Conservation (phyloP, 2,329 filamentous ascomycete genomes). For the Sordariomycetes sp. region DNA sequence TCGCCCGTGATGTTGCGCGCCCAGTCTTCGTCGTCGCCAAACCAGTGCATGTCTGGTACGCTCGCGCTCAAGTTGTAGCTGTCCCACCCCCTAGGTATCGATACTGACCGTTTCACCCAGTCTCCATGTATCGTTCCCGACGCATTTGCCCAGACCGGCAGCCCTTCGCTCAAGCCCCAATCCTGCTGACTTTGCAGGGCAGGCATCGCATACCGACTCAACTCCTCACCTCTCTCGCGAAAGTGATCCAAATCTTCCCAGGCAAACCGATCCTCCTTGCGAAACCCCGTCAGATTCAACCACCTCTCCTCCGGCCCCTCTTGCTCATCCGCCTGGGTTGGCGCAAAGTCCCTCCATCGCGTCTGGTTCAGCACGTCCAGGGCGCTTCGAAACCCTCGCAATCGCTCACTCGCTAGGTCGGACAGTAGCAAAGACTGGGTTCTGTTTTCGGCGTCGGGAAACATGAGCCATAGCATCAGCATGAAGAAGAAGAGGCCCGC, state of each 20-base stretch:
- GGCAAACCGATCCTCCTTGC: constrained; percentile 62
- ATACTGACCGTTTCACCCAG: constrained; percentile 55
- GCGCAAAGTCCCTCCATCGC: constrained; percentile 51
- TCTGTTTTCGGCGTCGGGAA: constrained; percentile 24
- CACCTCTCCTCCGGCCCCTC: constrained; percentile 25
- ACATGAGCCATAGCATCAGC: constrained; percentile 23
- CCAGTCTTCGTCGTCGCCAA: constrained; percentile 50
- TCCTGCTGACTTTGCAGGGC: constrained; percentile 29
- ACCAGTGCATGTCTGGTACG: constrained; percentile 58
- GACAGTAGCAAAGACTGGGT: constrained; percentile 21
- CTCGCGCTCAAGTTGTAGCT: constrained; percentile 57
- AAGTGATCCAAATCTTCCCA: constrained; percentile 68
- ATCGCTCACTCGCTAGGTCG: constrained; percentile 30
- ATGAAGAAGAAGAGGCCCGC: constrained; percentile 27
- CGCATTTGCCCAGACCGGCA: constrained; percentile 63
- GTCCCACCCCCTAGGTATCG: constrained; percentile 32
- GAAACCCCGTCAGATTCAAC: constrained; percentile 70
- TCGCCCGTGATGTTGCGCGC: constrained; percentile 71
- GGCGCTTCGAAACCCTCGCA: constrained; percentile 41
- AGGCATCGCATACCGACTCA: constrained; percentile 42
- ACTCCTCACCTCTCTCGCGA: constrained; percentile 54
- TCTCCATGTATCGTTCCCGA: constrained; percentile 70
- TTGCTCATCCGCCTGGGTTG: constrained; percentile 16
- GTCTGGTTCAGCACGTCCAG: constrained; percentile 46
- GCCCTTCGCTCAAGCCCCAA: constrained; percentile 26